Base-by-base conservation (phyloP, 2,329 filamentous ascomycete species). In the Grosmannia huntii region DNA sequence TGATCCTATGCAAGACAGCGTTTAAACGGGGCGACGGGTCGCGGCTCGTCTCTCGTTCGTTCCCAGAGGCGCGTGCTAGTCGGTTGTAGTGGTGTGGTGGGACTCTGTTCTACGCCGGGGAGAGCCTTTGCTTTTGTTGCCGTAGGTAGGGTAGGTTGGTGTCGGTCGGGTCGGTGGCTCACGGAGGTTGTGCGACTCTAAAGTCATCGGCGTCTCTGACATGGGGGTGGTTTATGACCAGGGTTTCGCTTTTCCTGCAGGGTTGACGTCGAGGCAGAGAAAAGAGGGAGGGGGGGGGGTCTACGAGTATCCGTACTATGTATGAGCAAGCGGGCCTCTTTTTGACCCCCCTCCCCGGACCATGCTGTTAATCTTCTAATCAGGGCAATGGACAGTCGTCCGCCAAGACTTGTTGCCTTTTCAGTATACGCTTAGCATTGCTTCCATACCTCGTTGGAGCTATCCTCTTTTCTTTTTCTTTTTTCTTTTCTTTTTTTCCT, bases 121-220 rank as follows among this genome's bases (percentile, higher is more conserved):
- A 55, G 21, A 38, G 49, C 16, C 49, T 25, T 51, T 51, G 36
- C 36, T 51, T 31, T 51, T 51, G 49, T 51, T 27, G 27, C 21
- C 23, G 33, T 48, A 25, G 65, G 69, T 68, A 69, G 36, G 36
- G 64, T 55, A 57, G 57, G 55, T 65, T 66, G 64, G 63, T 66
- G 61, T 71, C 68, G 69, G 69, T 71, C 71, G 72, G 71, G 63
- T 71, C 68, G 68, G 69, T 71, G 71, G 73, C 70, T 72, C 68
- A 67, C 64, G 68, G 72, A 70, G 71, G 72, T 76, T 76, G 76
- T 78, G 75, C 70, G 71, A 76, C 75, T 76, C 72, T 69, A 69
- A 69, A 69, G 68, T 69, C 68, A 61, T 68, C 67, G 68, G 70
- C 68, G 68, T 68, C 70, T 71, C 72, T 72, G 71, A 71, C 71